Evolutionary conservation across 139 green algal genomes (phyloP), one percentile per base, ranked within the genome.

Genomic region (Chlamydomonas schloesseri): DNA sequence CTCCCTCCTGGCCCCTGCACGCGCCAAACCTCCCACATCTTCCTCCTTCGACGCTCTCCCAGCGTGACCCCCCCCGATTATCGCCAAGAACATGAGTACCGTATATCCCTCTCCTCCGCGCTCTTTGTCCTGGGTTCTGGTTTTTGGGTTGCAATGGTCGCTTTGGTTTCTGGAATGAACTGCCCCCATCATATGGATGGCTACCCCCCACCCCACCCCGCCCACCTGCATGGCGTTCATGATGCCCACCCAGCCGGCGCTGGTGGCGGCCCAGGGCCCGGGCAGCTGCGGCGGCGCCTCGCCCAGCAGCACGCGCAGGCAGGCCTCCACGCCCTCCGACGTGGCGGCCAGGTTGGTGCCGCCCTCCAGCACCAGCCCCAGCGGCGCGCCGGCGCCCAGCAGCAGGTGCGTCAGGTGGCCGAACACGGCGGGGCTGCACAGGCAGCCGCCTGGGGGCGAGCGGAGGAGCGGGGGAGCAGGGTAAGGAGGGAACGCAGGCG

Each of bases 331-430:
- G n/a, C 88, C 88, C 29, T 69, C 42, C 31, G 95, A 88, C 5
- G 91, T 94, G 46, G 87, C 87, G 13, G 64, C 34, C 78, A 96
- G 90, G 80, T 94, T 93, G 90, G 95, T 96, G 83, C 94, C 94
- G 23, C 94, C 94, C 87, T 94, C 91, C 36, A 94, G 80, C 73
- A 94, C 20, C 80, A 96, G 73, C 0, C 91, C 84, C 26, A 92
- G 65, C 3, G 88, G 64, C 8, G 92, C 89, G 6, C 89, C 94
- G 73, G 96, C 67, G 1, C 89, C 84, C 69, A 82, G 71, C 71
- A 97, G 95, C 85, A 95, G 64, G 26, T 90, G 83, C 8, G 93
- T 95, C 81, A 96, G 91, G 71, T 95, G 91, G 1, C 78, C 93
- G 83, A 92, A 98, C 47, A 82, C 84, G 62, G 92, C 91, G 0